phyloP scores from a whole-genome alignment of 768 basidiomycete species.

The Lactarius akahatsu region DNA sequence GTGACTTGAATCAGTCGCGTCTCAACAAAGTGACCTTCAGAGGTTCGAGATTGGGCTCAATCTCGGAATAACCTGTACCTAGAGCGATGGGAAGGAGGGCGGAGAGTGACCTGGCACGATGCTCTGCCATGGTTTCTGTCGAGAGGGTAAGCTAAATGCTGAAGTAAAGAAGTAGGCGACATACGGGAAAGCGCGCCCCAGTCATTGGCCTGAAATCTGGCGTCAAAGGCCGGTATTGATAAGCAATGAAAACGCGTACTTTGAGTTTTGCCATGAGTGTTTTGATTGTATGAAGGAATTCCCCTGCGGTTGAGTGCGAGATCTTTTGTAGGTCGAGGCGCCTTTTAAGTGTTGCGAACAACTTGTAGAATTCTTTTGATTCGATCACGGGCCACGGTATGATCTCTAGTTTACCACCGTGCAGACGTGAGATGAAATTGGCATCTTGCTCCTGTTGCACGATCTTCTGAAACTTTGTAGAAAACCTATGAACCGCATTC shows the following conservation, averaged over 20 bases:
- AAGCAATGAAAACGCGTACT: conserved; percentile 34
- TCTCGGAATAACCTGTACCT: conserved; percentile 45
- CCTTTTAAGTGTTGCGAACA: conserved; percentile 48
- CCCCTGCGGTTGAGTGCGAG: conserved; percentile 50
- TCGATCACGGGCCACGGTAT: conserved; percentile 47
- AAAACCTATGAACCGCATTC: conserved; percentile 41
- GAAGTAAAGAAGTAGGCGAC: conserved; percentile 27
- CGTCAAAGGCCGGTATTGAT: too few relatives aligned
- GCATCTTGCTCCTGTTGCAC: conserved; percentile 58
- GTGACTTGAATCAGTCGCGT: too few relatives aligned
- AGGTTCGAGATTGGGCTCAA: conserved; percentile 45
- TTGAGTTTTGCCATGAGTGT: conserved; percentile 67
- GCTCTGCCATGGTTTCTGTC: conserved; percentile 48
- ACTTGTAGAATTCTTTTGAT: conserved; percentile 54
- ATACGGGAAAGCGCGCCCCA: conserved; percentile 63
- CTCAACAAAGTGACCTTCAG: conserved; percentile 50
- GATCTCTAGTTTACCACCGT: conserved; percentile 53
- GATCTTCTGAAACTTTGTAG: conserved; percentile 57
- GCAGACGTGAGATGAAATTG: conserved; percentile 61
- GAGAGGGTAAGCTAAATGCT: not conserved
- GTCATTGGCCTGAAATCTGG: conserved; percentile 49
- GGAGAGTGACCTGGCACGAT: conserved; percentile 42
- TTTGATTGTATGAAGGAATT: conserved; percentile 57
- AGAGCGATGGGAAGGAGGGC: conserved; percentile 48
- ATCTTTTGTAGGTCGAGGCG: conserved; percentile 47